These are phyloP conservation scores for Urtica urens DNA, from an alignment of 306 rosid genomes.

Conservation along the genomic window DNA sequence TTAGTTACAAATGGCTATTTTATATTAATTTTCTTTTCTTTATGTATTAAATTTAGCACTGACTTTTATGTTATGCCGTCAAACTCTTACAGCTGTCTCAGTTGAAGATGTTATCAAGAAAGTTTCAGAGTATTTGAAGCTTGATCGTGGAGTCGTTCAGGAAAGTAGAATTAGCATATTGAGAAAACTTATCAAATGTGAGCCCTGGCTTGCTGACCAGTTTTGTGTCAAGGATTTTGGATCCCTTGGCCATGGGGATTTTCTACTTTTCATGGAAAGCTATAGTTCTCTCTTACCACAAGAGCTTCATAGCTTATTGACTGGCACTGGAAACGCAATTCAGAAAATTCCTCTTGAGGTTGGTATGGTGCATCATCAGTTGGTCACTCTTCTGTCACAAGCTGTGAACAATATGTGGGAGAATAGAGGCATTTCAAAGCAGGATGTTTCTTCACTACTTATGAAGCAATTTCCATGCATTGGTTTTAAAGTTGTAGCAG, in stretches of 20 bases:
- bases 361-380: conserved; percentile 51
- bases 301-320: conserved; percentile 35
- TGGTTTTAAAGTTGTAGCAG: conserved; percentile 38
- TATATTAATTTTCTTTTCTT: no score
- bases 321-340: conserved; percentile 25
- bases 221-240: conserved; percentile 49
- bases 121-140: conserved; percentile 39
- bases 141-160: conserved; percentile 26
- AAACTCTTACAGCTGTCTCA: conserved; percentile 41
- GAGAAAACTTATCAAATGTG: conserved; percentile 58
- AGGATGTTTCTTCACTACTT: conserved; percentile 47
- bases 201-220: conserved; percentile 60
- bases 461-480: conserved; percentile 63
- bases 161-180: conserved; percentile 30
- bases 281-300: conserved; percentile 43
- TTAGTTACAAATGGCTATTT: no score
- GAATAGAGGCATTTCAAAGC: conserved; percentile 34
- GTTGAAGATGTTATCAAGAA: conserved; percentile 50
- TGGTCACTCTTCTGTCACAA: conserved; percentile 59
- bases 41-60: no score
- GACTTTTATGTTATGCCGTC: conserved; percentile 16
- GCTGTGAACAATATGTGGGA: conserved; percentile 56
- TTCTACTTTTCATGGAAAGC: conserved; percentile 50
- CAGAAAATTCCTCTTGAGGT: conserved; percentile 40
- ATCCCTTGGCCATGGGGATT: conserved; percentile 73